Evolutionary conservation across 1,139 yeast genomes (phyloP).

Genomic region (Candida glucosophila): DNA sequence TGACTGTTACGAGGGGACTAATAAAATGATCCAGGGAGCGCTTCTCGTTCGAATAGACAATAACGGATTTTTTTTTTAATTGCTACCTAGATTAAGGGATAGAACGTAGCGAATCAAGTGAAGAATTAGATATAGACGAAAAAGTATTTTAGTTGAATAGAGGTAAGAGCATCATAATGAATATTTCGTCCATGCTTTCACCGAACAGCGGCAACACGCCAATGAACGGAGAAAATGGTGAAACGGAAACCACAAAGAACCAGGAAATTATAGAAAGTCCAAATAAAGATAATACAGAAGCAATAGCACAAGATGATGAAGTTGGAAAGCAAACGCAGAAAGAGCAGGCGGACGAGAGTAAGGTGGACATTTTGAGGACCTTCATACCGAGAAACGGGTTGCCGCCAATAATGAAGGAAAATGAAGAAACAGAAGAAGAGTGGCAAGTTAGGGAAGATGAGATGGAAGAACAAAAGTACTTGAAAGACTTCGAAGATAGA

Average conservation of each 20-base stretch:
- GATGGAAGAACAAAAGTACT: slow-evolving; percentile 4
- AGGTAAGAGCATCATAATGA: slow-evolving; percentile 16
- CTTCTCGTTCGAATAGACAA: too few species aligned
- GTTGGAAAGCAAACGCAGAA: not conserved
- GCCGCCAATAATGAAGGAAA: not conserved
- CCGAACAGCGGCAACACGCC: slow-evolving; percentile 10
- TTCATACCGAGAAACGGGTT: not conserved
- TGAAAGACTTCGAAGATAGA: slow-evolving; percentile 16
- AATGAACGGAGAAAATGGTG: slow-evolving; percentile 1
- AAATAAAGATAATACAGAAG: not conserved
- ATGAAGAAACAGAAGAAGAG: not conserved
- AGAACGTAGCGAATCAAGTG: too few species aligned
- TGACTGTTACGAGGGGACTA: too few species aligned
- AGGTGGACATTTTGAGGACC: not conserved
- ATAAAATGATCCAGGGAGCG: too few species aligned
- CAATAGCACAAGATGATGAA: not conserved
- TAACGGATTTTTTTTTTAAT: too few species aligned
- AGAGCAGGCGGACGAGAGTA: not conserved
- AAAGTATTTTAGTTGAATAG: slow-evolving; percentile 1
- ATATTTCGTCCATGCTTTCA: slow-evolving; percentile 35
- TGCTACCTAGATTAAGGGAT: too few species aligned
- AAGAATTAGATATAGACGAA: too few species aligned
- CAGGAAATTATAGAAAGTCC: slow-evolving; percentile 1
- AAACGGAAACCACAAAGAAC: slow-evolving; percentile 1
- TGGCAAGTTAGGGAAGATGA: slow-evolving; percentile 2